Evolutionary conservation across 2,329 filamentous ascomycete genomes (phyloP), one percentile per base, ranked within the genome.

Genomic region (Intubia oerlemansii): DNA sequence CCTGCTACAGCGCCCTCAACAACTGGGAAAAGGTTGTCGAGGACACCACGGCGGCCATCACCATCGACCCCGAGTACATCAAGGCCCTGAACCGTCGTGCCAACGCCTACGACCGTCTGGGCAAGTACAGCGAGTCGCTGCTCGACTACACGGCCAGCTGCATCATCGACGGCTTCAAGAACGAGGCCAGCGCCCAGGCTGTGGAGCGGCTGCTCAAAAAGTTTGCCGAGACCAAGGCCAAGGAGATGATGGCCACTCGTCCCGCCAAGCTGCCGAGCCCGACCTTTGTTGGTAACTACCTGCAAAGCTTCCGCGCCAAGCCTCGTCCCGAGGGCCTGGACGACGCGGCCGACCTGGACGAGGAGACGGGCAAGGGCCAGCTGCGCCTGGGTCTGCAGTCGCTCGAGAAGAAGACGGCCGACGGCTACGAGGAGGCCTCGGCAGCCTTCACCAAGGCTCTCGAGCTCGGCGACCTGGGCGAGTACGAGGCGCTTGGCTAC

Each of bases 81-180:
- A 95, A 98, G 62, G 88, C 88, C 19, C 63, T 98, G 42, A 98
- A 98, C 64, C 76, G 88, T 45, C 72, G 88, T 43, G 88, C 88
- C 32, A 90, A 90, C 47, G 88, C 88, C 33, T 98, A 95, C 53
- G 88, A 98, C 56, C 78, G 93, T 50, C 68, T 88, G 25, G 74
- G 74, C 43, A 76, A 75, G 53, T 92, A 76, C 59, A 88, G 82
- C 50, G 85, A 95, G 48, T 85, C 88, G 25, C 72, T 98, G 7
- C 67, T 98, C 38, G 88, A 98, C 56, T 95, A 91, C 57, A 98
- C 88, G 7, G 88, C 88, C 33, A 93, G 85, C 56, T 98, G 88
- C 58, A 98, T 98, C 51, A 92, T 98, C 49, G 88, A 98, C 49
- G 78, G 78, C 37, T 98, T 98, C 64, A 76, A 79, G 55, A 95